Conservation (phyloP, 805 yeast species). For the Vanderwaltozyma yarrowii region DNA sequence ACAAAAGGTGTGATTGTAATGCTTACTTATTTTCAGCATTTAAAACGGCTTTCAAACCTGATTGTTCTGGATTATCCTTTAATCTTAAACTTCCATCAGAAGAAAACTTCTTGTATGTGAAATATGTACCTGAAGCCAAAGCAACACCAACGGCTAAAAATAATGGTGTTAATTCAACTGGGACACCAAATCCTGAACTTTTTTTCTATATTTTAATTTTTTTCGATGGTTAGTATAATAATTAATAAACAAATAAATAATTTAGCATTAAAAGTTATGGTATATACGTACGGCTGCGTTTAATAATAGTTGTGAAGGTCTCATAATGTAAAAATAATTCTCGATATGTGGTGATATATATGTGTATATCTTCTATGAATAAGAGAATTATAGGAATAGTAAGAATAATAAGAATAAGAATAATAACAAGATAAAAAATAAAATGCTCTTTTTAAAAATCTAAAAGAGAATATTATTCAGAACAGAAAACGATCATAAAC, state of each 20-base stretch:
- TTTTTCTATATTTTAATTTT: slow-evolving; percentile 33
- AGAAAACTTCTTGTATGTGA: slow-evolving; percentile 41
- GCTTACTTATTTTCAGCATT: slow-evolving; percentile 3
- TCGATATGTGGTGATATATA: background rate
- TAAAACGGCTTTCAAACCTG: slow-evolving; percentile 24
- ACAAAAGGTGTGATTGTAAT: background rate
- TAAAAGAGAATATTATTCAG: too few relatives aligned
- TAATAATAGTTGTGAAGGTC: slow-evolving; percentile 39
- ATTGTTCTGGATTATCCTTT: slow-evolving; percentile 34
- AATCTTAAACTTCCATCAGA: slow-evolving; percentile 42
- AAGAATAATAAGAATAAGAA: too few relatives aligned
- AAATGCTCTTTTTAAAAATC: too few relatives aligned
- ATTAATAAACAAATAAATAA: too few relatives aligned
- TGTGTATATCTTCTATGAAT: background rate
- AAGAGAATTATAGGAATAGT: too few relatives aligned
- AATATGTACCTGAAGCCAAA: slow-evolving; percentile 38
- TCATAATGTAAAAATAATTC: too few relatives aligned
- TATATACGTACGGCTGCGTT: slow-evolving; percentile 39
- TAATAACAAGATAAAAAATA: too few relatives aligned
- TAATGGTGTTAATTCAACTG: slow-evolving; percentile 50
- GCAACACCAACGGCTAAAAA: slow-evolving; percentile 50
- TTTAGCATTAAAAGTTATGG: too few relatives aligned
- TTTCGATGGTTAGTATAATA: too few relatives aligned
- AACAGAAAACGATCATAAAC: too few relatives aligned
- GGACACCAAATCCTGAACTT: slow-evolving; percentile 30